These are phyloP conservation scores for Phymatotrichopsis omnivora DNA, from an alignment of 2,329 filamentous ascomycete species.

Conservation along the genomic window DNA sequence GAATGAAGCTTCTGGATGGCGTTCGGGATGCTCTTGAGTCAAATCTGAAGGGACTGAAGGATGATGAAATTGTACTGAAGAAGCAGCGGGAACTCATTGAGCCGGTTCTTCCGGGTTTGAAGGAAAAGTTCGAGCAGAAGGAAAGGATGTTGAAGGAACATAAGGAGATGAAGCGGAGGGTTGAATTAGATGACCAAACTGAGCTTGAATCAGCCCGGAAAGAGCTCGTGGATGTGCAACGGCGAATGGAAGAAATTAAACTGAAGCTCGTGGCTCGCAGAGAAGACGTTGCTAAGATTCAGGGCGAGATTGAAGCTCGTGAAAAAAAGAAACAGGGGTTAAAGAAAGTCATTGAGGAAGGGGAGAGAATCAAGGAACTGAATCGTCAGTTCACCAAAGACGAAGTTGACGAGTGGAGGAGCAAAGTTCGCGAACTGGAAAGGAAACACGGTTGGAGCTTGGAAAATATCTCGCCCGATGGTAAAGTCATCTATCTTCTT, in stretches of 20 bases:
- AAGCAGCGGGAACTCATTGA: slow-evolving; percentile 60
- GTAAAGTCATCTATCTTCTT: slow-evolving; percentile 14
- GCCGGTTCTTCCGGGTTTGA: slow-evolving; percentile 54
- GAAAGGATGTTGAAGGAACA: too few relatives aligned
- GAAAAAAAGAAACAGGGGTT: slow-evolving; percentile 58
- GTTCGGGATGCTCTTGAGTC: slow-evolving; percentile 69
- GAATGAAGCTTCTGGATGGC: slow-evolving; percentile 74
- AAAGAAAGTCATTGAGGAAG: slow-evolving; percentile 64
- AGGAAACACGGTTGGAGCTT: slow-evolving; percentile 20
- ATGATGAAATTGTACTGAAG: slow-evolving; percentile 56
- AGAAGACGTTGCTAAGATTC: slow-evolving; percentile 56
- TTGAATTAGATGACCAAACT: slow-evolving; percentile 69
- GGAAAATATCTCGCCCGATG: slow-evolving; percentile 3
- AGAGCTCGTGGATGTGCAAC: slow-evolving; percentile 53
- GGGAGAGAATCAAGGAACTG: slow-evolving; percentile 74
- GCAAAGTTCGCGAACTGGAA: slow-evolving; percentile 14
- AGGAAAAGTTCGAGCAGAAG: slow-evolving; percentile 51
- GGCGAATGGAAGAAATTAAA: slow-evolving; percentile 60
- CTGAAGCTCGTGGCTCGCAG: slow-evolving; percentile 56
- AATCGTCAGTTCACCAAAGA: slow-evolving; percentile 78
- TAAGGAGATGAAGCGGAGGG: slow-evolving; percentile 61
- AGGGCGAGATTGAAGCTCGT: slow-evolving; percentile 52
- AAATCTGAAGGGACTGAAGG: slow-evolving; percentile 65
- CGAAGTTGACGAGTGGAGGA: slow-evolving; percentile 53
- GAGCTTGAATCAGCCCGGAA: slow-evolving; percentile 66